Base-by-base conservation (phyloP, 2,329 filamentous ascomycete species). In the Colletotrichum costaricense region DNA sequence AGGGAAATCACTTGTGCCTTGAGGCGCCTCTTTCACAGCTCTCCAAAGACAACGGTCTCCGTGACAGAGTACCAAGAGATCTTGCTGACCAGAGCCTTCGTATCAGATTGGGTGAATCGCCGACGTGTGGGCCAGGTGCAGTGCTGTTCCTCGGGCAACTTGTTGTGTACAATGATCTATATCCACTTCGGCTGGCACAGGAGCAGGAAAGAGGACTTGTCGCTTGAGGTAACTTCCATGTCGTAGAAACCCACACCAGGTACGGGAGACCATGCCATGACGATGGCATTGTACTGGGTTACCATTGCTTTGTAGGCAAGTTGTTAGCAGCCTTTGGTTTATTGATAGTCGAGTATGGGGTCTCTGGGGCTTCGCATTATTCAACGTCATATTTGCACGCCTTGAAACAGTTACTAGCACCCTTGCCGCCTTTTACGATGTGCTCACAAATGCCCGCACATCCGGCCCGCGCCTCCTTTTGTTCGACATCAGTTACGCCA, bases 61-160 rank as follows among this genome's bases (percentile, higher is more conserved):
- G 76, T 76, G 14, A 84, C 52, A 7, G 77, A 76, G 22, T 79
- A 72, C 33, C 79, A 74, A 14, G 75, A 78, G 58, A 81, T 76
- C 11, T 75, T 74, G 8, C 74, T 72, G 1, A 78, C 81, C 2
- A 80, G 46, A 0, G 64, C 76, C 8, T 82, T 78, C 14, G 78
- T 77, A 28, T 83, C 81, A 9, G 80, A 76, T 0, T 79, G 76
- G 16, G 79, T 80, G 76, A 80, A 82, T n/a, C 77, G 76, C 1
- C 78, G 78, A 5, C 80, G 77, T 9, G 77, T 76, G 0, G 75
- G 63, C 1, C 77, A 77, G 55, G 57, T 77, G 11, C 35, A 26
- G 7, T 16, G 33, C 24, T 64, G 22, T 28, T 64, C 35, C 35
- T 12, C 55, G 2, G 55, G 55, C 8, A 58, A 30, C 28, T 58